A percentile compares a stretch with the other conserved stretches of the same genome.
phyloP scores from a whole-genome alignment of 176 grass and related monocot genomes.

The barley (Hordeum vulgare) region MorexV3_pseudomolecules_assembly NC_058524.1:619354420-619354919 shows the following conservation, averaged over 20 bases:
- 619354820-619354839: constrained; percentile 97
- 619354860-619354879: constrained; percentile 41
- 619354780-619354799: constrained; percentile 83
- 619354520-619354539: neutral
- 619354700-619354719: constrained; percentile 30
- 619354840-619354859: constrained; percentile 97
- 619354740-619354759: constrained; percentile 99
- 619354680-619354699: neutral
- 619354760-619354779: constrained; percentile 67
- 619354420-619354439: neutral
- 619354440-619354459: neutral
- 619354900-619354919: neutral
- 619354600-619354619: neutral
- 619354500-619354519: neutral
- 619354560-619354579: neutral
- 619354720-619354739: constrained; percentile 95
- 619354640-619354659: neutral
- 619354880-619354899: neutral
- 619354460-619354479: neutral
- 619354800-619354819: constrained; percentile 95
- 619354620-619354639: constrained; percentile 1
- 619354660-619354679: neutral
- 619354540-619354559: neutral
- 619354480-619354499: neutral
- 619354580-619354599: neutral